Evolutionary conservation across 1,284 basidiomycete species (phyloP).

Genomic region (Veloboletus limbatus): DNA sequence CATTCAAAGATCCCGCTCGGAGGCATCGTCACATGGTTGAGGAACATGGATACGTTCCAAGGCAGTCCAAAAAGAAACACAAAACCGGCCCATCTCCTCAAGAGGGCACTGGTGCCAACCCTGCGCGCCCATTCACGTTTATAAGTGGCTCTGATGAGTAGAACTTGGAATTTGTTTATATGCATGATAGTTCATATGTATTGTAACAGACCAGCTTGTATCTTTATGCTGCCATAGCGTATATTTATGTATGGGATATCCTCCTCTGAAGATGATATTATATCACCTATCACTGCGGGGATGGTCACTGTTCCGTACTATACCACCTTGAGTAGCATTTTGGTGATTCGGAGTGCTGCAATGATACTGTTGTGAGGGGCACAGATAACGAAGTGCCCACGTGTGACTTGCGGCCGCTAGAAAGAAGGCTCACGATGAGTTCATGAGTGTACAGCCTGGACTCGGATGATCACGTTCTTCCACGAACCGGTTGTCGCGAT

Average conservation of each 20-base stretch:
- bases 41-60: conserved; percentile 51
- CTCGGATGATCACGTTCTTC: no score
- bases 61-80: conserved; percentile 44
- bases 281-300: no score
- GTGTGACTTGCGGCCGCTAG: no score
- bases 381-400: no score
- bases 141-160: conserved; percentile 29
- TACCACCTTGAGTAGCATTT: conserved; percentile 24
- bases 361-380: no score
- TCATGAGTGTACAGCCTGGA: no score
- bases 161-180: conserved; percentile 8
- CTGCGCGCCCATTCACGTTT: conserved; percentile 37
- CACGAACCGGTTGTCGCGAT: conserved; percentile 17
- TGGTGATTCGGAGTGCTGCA: no score
- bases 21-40: conserved; percentile 57
- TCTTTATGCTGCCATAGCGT: conserved; percentile 21
- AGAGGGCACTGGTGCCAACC: conserved; percentile 24
- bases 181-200: conserved; percentile 25
- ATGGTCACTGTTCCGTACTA: no score
- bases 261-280: conserved; percentile 11
- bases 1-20: conserved; percentile 63
- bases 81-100: conserved; percentile 30
- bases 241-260: conserved; percentile 21
- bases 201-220: conserved; percentile 24
- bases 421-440: no score